Percentiles rank a stretch among this genome's conserved stretches.
phyloP scores from a whole-genome alignment of 768 basidiomycete species.

The Mycena capillaripes region DNA sequence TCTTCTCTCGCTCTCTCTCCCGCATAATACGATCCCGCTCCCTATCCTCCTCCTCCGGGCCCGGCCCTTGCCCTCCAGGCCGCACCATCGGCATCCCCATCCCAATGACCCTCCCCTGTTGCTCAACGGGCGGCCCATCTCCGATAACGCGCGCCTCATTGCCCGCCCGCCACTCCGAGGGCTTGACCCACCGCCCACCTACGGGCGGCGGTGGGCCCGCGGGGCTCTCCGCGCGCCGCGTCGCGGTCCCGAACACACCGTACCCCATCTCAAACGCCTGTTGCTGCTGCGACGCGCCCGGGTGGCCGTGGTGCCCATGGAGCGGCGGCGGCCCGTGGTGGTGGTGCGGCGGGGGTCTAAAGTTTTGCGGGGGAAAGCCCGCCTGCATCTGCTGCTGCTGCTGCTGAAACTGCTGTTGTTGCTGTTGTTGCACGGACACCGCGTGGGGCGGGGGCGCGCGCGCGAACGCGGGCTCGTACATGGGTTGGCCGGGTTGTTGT shows the following conservation, averaged over 20 bases:
- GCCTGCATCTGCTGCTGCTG: slow-evolving; percentile 27
- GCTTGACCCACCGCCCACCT: slow-evolving; percentile 43
- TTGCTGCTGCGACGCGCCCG: slow-evolving; percentile 25
- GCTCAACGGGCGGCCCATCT: slow-evolving; percentile 34
- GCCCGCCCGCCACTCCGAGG: slow-evolving; percentile 43
- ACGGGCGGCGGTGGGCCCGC: slow-evolving; percentile 38
- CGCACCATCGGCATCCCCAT: slow-evolving; percentile 46
- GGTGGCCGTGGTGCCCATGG: slow-evolving; percentile 32
- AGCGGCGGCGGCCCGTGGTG: slow-evolving; percentile 37
- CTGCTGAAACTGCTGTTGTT: slow-evolving; percentile 21
- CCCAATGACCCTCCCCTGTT: slow-evolving; percentile 39
- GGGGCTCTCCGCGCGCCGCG: slow-evolving; percentile 29
- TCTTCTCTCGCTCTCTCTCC: slow-evolving; percentile 28
- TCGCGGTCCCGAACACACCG: slow-evolving; percentile 31
- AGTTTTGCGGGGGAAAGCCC: slow-evolving; percentile 25
- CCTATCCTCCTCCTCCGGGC: slow-evolving; percentile 46
- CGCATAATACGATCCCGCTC: slow-evolving; percentile 41
- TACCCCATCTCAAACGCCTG: slow-evolving; percentile 41
- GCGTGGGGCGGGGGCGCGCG: slow-evolving; percentile 10
- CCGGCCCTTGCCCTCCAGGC: slow-evolving; percentile 36
- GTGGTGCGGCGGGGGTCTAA: slow-evolving; percentile 34
- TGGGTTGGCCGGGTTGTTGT: slow-evolving; percentile 13
- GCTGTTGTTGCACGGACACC: slow-evolving; percentile 1
- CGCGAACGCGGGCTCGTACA: slow-evolving; percentile 29
- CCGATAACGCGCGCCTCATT: slow-evolving; percentile 29